Evolutionary conservation across 495 filamentous ascomycete genomes (phyloP).

Genomic region (Tuber aestivum): DNA sequence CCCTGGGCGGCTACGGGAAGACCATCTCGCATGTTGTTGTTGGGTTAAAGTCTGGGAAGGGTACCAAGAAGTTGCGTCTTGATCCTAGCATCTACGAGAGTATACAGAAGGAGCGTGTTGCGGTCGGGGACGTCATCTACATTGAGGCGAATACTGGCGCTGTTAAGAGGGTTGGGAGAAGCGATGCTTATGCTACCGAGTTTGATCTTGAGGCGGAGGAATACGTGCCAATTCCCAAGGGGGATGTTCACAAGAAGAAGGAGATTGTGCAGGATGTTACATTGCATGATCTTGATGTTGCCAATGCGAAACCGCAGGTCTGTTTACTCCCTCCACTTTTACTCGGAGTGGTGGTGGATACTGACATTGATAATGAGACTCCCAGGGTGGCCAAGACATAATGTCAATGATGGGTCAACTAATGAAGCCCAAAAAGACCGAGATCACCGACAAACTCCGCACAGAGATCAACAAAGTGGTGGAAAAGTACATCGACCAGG

Average conservation of each 20-base stretch:
- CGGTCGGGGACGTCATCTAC: conserved; percentile 94
- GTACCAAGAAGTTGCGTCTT: conserved; percentile 91
- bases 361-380: conserved; percentile 22
- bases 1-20: conserved; percentile 91
- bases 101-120: conserved; percentile 94
- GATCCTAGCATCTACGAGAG: conserved; percentile 98
- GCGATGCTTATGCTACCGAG: conserved; percentile 93
- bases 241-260: conserved; percentile 99
- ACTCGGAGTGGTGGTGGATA: conserved; percentile 2
- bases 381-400: conserved; percentile 89
- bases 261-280: conserved; percentile 99
- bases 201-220: conserved; percentile 98
- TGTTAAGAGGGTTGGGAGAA: conserved; percentile 90
- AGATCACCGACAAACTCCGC: conserved; percentile 94
- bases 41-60: conserved; percentile 91
- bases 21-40: conserved; percentile 86
- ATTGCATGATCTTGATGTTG: conserved; percentile 91
- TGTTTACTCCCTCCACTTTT: neutral
- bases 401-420: conserved; percentile 99
- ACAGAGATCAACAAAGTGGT: conserved; percentile 98
- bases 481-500: conserved; percentile 95
- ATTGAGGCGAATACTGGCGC: conserved; percentile 97
- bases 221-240: conserved; percentile 96
- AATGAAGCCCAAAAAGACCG: conserved; percentile 98
- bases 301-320: conserved; percentile 73